Conservation (phyloP, 148 eudicot species). For the Pouteria glomerata region DNA sequence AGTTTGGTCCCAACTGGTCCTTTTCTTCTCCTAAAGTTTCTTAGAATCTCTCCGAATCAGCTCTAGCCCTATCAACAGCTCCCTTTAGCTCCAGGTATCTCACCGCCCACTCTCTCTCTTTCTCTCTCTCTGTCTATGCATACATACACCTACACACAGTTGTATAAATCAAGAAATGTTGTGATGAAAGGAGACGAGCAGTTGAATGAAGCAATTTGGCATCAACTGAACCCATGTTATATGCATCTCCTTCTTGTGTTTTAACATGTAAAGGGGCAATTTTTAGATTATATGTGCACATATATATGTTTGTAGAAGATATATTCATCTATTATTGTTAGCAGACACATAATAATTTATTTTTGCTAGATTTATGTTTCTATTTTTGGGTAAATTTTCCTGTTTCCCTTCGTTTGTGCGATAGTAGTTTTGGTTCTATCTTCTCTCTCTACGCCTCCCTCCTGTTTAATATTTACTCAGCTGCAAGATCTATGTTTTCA, state of each 20-base stretch:
- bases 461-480: no score
- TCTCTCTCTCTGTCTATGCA: no score
- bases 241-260: not conserved
- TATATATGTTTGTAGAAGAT: not conserved
- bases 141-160: no score
- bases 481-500: not conserved
- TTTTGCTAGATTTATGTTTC: not conserved
- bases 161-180: no score
- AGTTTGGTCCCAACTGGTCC: not conserved
- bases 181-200: no score
- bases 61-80: not conserved
- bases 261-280: not conserved
- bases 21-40: not conserved
- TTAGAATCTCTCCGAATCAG: conserved; percentile 5
- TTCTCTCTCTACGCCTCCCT: no score
- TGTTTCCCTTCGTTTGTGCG: no score
- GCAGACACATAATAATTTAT: not conserved
- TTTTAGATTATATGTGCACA: not conserved
- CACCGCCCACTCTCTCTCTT: not conserved
- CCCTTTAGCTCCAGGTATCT: not conserved
- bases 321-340: not conserved
- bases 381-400: not conserved
- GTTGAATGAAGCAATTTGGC: no score
- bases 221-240: not conserved
- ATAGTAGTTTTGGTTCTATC: no score